These are phyloP conservation scores for Fusarium odoratissimum DNA, from an alignment of 2,329 filamentous ascomycete genomes.

Conservation along the genomic window DNA sequence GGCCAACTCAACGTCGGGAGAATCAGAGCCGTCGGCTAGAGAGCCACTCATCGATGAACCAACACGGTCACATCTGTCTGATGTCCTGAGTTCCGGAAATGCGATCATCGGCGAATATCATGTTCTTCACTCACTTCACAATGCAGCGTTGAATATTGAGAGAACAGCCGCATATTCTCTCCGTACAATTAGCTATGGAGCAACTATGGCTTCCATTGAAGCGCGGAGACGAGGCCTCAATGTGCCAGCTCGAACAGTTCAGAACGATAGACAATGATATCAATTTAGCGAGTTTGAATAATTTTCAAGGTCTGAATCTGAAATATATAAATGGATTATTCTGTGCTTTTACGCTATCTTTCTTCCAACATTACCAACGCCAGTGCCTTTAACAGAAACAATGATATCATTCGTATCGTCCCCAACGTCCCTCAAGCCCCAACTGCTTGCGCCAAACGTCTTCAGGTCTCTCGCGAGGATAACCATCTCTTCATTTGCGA, in stretches of 20 bases:
- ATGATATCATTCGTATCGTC: constrained; percentile 79
- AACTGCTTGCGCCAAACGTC: constrained; percentile 89
- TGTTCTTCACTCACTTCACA: constrained; percentile 61
- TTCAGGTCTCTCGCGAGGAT: constrained; percentile 85
- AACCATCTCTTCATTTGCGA: constrained; percentile 84
- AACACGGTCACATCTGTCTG: constrained; percentile 55
- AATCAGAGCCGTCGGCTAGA: constrained; percentile 44
- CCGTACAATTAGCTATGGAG: constrained; percentile 65
- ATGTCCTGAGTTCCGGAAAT: constrained; percentile 66
- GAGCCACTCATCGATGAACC: constrained; percentile 46
- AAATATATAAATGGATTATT: constrained; percentile 38
- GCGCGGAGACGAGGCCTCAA: constrained; percentile 53
- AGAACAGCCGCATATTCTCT: constrained; percentile 63
- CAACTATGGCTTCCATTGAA: constrained; percentile 64
- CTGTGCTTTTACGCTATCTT: constrained; percentile 73
- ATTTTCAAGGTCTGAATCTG: constrained; percentile 1
- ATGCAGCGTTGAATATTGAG: constrained; percentile 60
- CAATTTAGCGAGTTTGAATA: constrained; percentile 4
- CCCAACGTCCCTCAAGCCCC: constrained; percentile 84
- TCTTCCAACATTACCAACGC: constrained; percentile 93
- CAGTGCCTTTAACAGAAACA: constrained; percentile 90
- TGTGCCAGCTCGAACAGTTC: constrained; percentile 33
- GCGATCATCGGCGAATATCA: constrained; percentile 66
- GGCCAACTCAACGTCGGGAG: constrained; percentile 42
- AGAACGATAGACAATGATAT: constrained; percentile 36